Conservation (phyloP, 192 early-diverging fungal species). For the Ambispora gerdemannii region DNA sequence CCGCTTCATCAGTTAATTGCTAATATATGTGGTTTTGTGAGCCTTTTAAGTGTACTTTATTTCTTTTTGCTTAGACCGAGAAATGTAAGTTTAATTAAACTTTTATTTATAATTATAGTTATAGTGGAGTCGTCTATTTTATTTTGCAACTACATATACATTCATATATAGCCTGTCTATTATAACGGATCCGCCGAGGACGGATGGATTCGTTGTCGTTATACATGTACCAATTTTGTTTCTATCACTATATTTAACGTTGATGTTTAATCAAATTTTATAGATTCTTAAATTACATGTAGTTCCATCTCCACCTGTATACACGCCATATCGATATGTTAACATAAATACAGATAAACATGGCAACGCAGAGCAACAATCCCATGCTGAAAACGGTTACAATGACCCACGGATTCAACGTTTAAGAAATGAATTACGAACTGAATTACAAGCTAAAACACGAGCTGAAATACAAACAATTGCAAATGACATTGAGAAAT, state of each 20-base stretch:
- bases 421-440: slow-evolving; percentile 18
- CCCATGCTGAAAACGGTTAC: not conserved
- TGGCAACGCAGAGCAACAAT: too few species aligned
- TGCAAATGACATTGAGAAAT: too few species aligned
- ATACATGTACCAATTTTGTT: not conserved
- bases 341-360: too few species aligned
- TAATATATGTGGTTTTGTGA: slow-evolving; percentile 27
- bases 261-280: not conserved
- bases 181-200: slow-evolving; percentile 14
- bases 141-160: not conserved
- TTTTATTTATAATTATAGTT: too few species aligned
- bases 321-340: not conserved
- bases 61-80: slow-evolving; percentile 15
- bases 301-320: not conserved
- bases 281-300: not conserved
- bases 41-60: slow-evolving; percentile 16
- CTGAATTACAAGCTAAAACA: slow-evolving; percentile 21
- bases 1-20: slow-evolving; percentile 8
- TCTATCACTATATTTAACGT: not conserved
- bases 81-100: not conserved
- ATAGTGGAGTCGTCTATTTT: too few species aligned
- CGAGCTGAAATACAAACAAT: too few species aligned
- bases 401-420: slow-evolving; percentile 11
- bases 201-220: too few species aligned
- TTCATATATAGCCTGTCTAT: too few species aligned